Conservation (phyloP, 169 alveolate species). For the Plasmodium falciparum region DNA sequence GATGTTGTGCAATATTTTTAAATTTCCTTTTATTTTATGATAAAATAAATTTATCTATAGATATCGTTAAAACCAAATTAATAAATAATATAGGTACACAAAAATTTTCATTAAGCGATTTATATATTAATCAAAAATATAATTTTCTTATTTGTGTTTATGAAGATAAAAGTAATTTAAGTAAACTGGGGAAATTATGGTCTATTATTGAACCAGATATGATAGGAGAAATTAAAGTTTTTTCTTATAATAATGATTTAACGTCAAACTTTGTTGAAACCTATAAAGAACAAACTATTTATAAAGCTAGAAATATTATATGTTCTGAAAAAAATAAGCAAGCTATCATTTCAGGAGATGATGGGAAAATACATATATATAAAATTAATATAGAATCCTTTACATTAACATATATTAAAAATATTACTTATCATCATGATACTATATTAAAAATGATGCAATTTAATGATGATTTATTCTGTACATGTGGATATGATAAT, state of each 20-base stretch:
- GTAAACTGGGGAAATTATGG: constrained; percentile 87
- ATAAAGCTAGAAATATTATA: constrained; percentile 63
- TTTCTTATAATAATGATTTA: constrained; percentile 77
- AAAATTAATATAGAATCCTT: constrained; percentile 31
- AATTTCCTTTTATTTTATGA: constrained; percentile 72
- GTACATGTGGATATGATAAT: constrained; percentile 87
- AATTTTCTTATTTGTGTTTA: constrained; percentile 69
- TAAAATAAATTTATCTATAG: constrained; percentile 61
- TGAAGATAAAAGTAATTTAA: constrained; percentile 83
- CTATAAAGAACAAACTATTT: constrained; percentile 60
- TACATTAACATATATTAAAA: constrained; percentile 75
- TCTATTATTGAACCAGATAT: constrained; percentile 84
- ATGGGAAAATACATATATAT: constrained; percentile 71
- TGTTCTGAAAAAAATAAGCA: constrained; percentile 37
- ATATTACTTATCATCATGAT: constrained; percentile 78
- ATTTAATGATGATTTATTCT: constrained; percentile 45
- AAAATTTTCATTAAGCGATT: constrained; percentile 57
- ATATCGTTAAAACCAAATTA: constrained; percentile 44
- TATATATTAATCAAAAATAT: constrained; percentile 51
- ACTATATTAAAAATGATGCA: constrained; percentile 78
- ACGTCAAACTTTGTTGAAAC: constrained; percentile 64
- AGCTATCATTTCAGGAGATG: constrained; percentile 72
- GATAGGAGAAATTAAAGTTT: constrained; percentile 82
- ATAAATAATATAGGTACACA: constrained; percentile 68
- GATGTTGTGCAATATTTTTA: constrained; percentile 67